These are phyloP conservation scores for Circinella minor DNA, from an alignment of 371 early-diverging fungal genomes.

Conservation along the genomic window DNA sequence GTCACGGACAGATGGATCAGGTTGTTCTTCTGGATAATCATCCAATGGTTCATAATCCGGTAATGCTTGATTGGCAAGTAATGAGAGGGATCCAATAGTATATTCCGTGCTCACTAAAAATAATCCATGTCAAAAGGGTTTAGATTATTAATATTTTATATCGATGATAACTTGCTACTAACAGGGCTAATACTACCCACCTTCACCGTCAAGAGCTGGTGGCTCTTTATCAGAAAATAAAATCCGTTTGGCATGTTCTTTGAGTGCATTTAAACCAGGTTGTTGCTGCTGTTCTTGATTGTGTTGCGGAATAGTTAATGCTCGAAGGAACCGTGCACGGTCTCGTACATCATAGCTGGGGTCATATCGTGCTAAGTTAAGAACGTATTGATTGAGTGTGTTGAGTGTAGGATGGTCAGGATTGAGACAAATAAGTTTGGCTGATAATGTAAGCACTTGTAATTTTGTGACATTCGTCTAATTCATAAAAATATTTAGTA, in stretches of 20 bases:
- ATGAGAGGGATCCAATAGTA: constrained; percentile 83
- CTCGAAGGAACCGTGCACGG: constrained; percentile 83
- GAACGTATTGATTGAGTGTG: constrained; percentile 72
- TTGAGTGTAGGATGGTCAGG: constrained; percentile 48
- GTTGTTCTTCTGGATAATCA: constrained; percentile 78
- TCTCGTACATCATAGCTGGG: constrained; percentile 89
- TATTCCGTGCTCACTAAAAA: constrained; percentile 60
- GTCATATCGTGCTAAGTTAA: constrained; percentile 90
- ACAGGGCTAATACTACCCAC: not conserved
- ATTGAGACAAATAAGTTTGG: constrained; percentile 65
- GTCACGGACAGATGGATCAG: constrained; percentile 71
- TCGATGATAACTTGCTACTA: no score
- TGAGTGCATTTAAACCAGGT: constrained; percentile 43
- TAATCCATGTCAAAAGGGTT: not conserved
- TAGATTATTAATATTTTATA: not conserved
- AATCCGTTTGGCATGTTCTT: constrained; percentile 52
- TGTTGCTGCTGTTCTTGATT: constrained; percentile 34
- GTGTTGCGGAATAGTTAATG: constrained; percentile 61
- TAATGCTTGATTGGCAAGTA: constrained; percentile 72
- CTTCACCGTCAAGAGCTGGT: constrained; percentile 41
- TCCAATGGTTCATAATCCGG: constrained; percentile 83
- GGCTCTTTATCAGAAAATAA: constrained; percentile 58
- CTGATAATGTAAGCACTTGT: constrained; percentile 83
- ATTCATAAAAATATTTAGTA: no score
- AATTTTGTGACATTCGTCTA: constrained; percentile 73